Evolutionary conservation across 2,329 filamentous ascomycete species (phyloP).

Genomic region (Cladophialophora chaetospira): DNA sequence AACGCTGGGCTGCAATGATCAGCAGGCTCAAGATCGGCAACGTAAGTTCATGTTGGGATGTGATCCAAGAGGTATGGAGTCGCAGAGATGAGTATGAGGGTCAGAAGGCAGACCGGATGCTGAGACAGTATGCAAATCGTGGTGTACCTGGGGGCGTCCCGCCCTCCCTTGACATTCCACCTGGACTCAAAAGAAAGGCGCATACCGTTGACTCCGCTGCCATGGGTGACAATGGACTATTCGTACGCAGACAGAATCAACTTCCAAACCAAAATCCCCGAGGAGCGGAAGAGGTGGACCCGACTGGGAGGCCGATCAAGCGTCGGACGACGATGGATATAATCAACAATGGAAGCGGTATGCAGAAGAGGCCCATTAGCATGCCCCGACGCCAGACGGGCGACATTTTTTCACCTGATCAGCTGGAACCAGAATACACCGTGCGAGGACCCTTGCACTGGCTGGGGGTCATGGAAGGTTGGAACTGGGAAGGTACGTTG

Average conservation of each 20-base stretch:
- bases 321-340: slow-evolving; percentile 14
- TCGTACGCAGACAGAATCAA: slow-evolving; percentile 3
- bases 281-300: slow-evolving; percentile 6
- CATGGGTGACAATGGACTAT: slow-evolving; percentile 7
- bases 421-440: slow-evolving; percentile 60
- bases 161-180: slow-evolving; percentile 24
- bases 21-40: slow-evolving; percentile 67
- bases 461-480: slow-evolving; percentile 71
- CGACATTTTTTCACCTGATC: slow-evolving; percentile 36
- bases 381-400: slow-evolving; percentile 33
- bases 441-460: slow-evolving; percentile 69
- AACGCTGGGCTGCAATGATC: slow-evolving; percentile 64
- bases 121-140: slow-evolving; percentile 50
- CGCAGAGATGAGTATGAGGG: slow-evolving; percentile 59
- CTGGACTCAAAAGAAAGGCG: slow-evolving; percentile 26
- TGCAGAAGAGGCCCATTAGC: not conserved
- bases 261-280: not conserved
- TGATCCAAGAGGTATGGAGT: slow-evolving; percentile 67
- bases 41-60: slow-evolving; percentile 65
- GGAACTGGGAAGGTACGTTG: slow-evolving; percentile 67
- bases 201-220: slow-evolving; percentile 2
- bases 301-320: slow-evolving; percentile 12
- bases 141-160: slow-evolving; percentile 23
- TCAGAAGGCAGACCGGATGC: slow-evolving; percentile 42
- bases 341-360: not conserved